Evolutionary conservation across 352 stramenopile species (phyloP).

Genomic region (Phytopythium montanum): DNA sequence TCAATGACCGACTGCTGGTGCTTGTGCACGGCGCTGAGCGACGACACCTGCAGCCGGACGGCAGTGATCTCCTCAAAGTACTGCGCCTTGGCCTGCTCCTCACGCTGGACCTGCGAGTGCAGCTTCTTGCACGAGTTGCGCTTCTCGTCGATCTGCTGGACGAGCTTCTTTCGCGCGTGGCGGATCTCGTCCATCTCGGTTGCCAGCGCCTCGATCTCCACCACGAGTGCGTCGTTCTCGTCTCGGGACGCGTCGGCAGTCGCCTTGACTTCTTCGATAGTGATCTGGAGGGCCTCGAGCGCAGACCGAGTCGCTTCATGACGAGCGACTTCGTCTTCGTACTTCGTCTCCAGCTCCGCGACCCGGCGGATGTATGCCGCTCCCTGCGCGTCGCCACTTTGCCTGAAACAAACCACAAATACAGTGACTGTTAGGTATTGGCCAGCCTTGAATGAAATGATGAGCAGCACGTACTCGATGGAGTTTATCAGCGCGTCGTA

Average conservation of each 20-base stretch:
- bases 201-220: slow-evolving; percentile 66
- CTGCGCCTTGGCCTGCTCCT: slow-evolving; percentile 63
- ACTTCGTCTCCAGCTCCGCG: slow-evolving; percentile 25
- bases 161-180: slow-evolving; percentile 66
- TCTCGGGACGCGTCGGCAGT: slow-evolving; percentile 52
- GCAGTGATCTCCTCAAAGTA: slow-evolving; percentile 77
- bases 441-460: background rate
- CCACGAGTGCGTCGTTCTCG: slow-evolving; percentile 71
- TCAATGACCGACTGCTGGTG: slow-evolving; percentile 74
- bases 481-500: slow-evolving; percentile 32
- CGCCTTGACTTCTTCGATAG: slow-evolving; percentile 47
- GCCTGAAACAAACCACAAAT: slow-evolving; percentile 12
- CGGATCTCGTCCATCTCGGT: slow-evolving; percentile 59
- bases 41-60: slow-evolving; percentile 65
- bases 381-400: slow-evolving; percentile 32
- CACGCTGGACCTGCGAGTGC: slow-evolving; percentile 55
- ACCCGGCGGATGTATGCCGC: slow-evolving; percentile 24
- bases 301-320: slow-evolving; percentile 24
- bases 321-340: slow-evolving; percentile 28
- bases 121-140: slow-evolving; percentile 75
- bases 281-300: slow-evolving; percentile 27
- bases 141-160: slow-evolving; percentile 78
- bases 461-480: slow-evolving; percentile 23
- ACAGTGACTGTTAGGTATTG: background rate
- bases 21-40: slow-evolving; percentile 69